These are phyloP conservation scores for Arctostaphylos glauca DNA, from an alignment of 148 eudicot genomes.

Conservation along the genomic window DNA sequence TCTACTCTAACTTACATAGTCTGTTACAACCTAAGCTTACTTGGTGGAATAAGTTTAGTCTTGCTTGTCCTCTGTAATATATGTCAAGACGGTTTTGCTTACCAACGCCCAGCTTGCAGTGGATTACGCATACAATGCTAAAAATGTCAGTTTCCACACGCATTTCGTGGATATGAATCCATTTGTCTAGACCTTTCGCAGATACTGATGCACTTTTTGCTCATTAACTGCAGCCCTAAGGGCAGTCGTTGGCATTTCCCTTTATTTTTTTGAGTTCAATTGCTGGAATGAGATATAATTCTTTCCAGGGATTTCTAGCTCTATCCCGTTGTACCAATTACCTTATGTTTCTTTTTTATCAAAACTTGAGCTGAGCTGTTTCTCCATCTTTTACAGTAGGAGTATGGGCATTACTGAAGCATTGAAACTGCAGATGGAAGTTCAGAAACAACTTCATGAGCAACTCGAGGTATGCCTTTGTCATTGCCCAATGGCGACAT, in stretches of 20 bases:
- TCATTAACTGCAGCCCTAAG: neutral
- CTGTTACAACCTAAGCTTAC: neutral
- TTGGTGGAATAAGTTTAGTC: neutral
- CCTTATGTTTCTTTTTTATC: neutral
- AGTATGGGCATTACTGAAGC: conserved; percentile 66
- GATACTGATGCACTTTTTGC: neutral
- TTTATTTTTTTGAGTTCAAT: neutral
- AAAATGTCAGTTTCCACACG: neutral
- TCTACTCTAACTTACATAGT: neutral
- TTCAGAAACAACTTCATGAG: conserved; percentile 77
- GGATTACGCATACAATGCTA: too few species aligned
- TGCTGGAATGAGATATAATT: neutral
- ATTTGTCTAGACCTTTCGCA: neutral
- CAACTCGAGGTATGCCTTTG: conserved; percentile 60
- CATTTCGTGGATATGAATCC: neutral
- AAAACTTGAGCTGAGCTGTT: conserved; percentile 8
- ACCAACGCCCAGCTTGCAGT: too few species aligned
- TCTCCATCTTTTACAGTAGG: conserved; percentile 27
- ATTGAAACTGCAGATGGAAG: conserved; percentile 68
- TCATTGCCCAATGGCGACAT: neutral
- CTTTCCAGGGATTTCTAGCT: neutral
- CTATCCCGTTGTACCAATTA: neutral
- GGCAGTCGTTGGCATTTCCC: too few species aligned
- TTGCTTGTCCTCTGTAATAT: neutral
- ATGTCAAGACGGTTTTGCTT: too few species aligned